phyloP scores from a whole-genome alignment of 2,329 filamentous ascomycete species.

The Elsinoe perseae region DNA sequence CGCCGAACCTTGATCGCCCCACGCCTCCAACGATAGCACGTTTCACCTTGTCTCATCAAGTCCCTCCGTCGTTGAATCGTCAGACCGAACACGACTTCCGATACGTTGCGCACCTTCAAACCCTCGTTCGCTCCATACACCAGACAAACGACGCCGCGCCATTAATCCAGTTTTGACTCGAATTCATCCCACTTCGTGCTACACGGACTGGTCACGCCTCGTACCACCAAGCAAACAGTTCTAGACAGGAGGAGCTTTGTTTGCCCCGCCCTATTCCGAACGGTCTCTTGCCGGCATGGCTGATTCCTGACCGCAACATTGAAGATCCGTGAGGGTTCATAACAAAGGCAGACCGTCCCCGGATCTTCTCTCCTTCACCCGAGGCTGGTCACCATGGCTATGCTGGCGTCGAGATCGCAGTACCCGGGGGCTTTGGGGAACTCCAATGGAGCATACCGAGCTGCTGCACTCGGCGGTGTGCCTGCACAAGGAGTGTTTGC shows the following conservation, averaged over 20 bases:
- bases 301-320: slow-evolving; percentile 11
- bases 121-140: neutral
- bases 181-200: neutral
- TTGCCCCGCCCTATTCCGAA: neutral
- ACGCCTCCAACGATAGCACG: slow-evolving; percentile 15
- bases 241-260: slow-evolving; percentile 12
- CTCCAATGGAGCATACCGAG: slow-evolving; percentile 25
- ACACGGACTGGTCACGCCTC: neutral
- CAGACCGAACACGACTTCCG: slow-evolving; percentile 2
- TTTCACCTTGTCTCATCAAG: slow-evolving; percentile 16
- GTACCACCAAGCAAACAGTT: neutral
- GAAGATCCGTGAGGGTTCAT: neutral
- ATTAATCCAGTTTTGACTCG: neutral
- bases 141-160: neutral
- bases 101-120: slow-evolving; percentile 1
- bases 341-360: slow-evolving; percentile 1
- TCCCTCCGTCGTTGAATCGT: slow-evolving; percentile 13
- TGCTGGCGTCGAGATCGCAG: slow-evolving; percentile 67
- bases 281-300: slow-evolving; percentile 9
- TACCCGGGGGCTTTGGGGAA: slow-evolving; percentile 48
- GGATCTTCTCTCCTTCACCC: slow-evolving; percentile 8
- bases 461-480: slow-evolving; percentile 23
- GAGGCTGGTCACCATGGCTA: slow-evolving; percentile 51
- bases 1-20: slow-evolving; percentile 12
- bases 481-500: slow-evolving; percentile 48